Base-by-base conservation (phyloP, 1,139 yeast genomes). In the Saccharomyces hybrid region DNA sequence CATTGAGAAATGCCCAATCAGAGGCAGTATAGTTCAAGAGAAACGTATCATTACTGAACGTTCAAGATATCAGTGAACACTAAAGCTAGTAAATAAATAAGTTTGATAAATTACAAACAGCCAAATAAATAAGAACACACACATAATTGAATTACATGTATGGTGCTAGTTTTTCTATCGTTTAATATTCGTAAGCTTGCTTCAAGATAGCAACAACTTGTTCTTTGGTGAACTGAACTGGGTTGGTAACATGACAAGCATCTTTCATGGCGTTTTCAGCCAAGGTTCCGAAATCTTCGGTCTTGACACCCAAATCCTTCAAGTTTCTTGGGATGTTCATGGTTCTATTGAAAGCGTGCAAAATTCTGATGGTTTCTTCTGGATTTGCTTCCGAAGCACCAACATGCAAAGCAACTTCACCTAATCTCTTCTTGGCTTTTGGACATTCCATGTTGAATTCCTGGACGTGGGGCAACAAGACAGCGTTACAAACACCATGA, bases 401-500 rank as follows among this genome's bases (percentile, higher is more conserved):
- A n/a, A 60, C 20, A 49, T 59, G 63, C 25, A 49, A 47, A 16
- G 63, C 61, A 52, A 59, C 42, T 20, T 59, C 60, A 20, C 55
- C 58, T 20, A 60, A 53, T 52, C 63, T 59, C 50, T 53, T 49
- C 27, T 49, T 52, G 46, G 61, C 53, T 11, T 20, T 48, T 42
- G 50, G 47, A 31, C 51, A 26, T 32, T 47, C 47, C 52, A 50
- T 55, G 57, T 61, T 59, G 55, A 56, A 57, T 30, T 50, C 50
- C 47, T 61, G 63, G 48, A 61, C 63, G 49, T 59, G 62, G 14
- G 63, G 62, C 47, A 61, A 53, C 34, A 59, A 53, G 25, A 59
- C 60, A 23, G 62, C 63, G 50, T 61, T 61, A 50, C 63, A 59
- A 25, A 61, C 61, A 48, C 63, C 63, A 48, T 59, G 63, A 5